phyloP scores from a whole-genome alignment of 148 eudicot genomes.

The Chenopodium quinoa region DNA sequence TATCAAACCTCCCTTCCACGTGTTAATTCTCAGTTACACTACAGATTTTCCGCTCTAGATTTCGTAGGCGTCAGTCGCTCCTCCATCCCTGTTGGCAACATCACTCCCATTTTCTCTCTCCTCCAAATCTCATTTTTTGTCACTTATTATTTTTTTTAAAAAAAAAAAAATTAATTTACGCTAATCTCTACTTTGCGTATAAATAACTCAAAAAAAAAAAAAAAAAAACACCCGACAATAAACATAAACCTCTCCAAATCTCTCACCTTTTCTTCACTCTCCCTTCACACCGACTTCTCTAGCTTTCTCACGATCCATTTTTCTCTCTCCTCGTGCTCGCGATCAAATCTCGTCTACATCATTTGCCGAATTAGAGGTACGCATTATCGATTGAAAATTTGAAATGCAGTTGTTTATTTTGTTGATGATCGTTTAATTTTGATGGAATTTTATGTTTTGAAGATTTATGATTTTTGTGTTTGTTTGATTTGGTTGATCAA shows the following conservation, averaged over 20 bases:
- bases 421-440: too few relatives aligned
- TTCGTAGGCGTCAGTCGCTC: background rate
- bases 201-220: background rate
- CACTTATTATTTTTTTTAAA: too few relatives aligned
- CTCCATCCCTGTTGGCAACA: background rate
- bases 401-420: too few relatives aligned
- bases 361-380: too few relatives aligned
- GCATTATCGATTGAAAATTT: too few relatives aligned
- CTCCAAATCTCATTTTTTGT: background rate
- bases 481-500: background rate
- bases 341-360: too few relatives aligned
- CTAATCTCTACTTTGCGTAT: conserved; percentile 18
- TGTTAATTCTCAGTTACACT: background rate
- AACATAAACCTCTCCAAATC: too few relatives aligned
- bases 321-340: too few relatives aligned
- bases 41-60: background rate
- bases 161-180: background rate
- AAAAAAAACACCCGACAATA: too few relatives aligned
- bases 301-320: too few relatives aligned
- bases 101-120: background rate
- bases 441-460: background rate
- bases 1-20: conserved; percentile 3
- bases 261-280: too few relatives aligned
- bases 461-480: background rate
- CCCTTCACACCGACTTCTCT: too few relatives aligned